Evolutionary conservation across 768 basidiomycete genomes (phyloP).

Genomic region (Collybia mongolica): DNA sequence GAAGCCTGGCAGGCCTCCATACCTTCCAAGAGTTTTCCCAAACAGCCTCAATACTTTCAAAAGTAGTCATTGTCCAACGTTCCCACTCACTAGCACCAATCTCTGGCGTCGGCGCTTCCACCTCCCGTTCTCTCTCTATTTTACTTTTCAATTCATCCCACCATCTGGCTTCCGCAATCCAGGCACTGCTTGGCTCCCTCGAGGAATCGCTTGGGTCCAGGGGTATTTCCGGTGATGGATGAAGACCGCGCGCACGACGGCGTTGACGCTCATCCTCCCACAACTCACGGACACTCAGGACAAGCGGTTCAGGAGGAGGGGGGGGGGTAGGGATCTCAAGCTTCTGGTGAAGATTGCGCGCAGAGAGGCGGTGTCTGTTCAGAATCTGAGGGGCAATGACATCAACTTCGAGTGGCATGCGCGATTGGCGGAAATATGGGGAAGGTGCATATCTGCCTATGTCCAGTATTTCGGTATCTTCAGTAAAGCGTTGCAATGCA

Average conservation of each 20-base stretch:
- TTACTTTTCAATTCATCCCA: slow-evolving; percentile 70
- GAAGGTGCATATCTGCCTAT: slow-evolving; percentile 42
- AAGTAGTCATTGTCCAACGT: slow-evolving; percentile 78
- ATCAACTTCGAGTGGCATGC: slow-evolving; percentile 80
- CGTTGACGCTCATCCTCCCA: slow-evolving; percentile 96
- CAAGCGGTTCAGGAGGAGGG: slow-evolving; percentile 66
- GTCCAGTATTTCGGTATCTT: slow-evolving; percentile 22
- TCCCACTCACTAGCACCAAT: slow-evolving; percentile 51
- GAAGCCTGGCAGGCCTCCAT: slow-evolving; percentile 47
- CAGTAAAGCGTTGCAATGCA: slow-evolving; percentile 52
- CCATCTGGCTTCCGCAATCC: slow-evolving; percentile 72
- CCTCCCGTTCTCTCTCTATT: slow-evolving; percentile 46
- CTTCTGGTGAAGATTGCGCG: slow-evolving; percentile 64
- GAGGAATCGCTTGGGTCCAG: slow-evolving; percentile 64
- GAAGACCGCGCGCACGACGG: slow-evolving; percentile 61
- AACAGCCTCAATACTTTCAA: slow-evolving; percentile 85
- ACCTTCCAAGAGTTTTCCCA: slow-evolving; percentile 67
- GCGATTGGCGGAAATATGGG: slow-evolving; percentile 64
- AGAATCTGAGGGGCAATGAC: slow-evolving; percentile 78
- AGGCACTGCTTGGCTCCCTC: slow-evolving; percentile 56
- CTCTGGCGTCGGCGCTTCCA: slow-evolving; percentile 12
- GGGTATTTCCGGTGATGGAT: slow-evolving; percentile 73
- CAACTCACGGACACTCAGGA: slow-evolving; percentile 86
- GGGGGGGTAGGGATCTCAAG: slow-evolving; percentile 63
- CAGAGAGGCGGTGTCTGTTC: slow-evolving; percentile 66